Base-by-base conservation (phyloP, 2,329 filamentous ascomycete genomes). In the Fusarium phyllophilum region DNA sequence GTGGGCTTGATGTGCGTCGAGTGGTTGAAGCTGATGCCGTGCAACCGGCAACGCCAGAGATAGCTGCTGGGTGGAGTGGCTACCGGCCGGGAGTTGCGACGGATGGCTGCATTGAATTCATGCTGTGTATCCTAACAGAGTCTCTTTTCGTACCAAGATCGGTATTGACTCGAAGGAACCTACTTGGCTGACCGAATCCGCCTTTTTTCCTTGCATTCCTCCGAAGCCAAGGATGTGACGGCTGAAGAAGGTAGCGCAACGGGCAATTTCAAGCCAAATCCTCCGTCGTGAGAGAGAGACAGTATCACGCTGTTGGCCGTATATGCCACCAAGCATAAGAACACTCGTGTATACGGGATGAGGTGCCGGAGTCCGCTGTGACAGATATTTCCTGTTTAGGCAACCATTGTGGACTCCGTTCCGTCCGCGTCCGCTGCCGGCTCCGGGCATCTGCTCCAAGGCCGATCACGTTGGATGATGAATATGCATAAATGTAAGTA, bases 21-120 rank as follows among this genome's bases (percentile, higher is more conserved):
- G 39, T 72, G 66, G 64, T 57, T 58, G 66, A 68, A 66, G 69
- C 70, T 58, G 63, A 68, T 68, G 70, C 72, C 61, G 62, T 70
- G 74, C 69, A 62, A 62, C 69, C 67, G 71, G 33, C 72, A 58
- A 14, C 31, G 26, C 33, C 59, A 56, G 41, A 70, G 54, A 33
- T 46, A 44, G 39, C 46, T 48, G 34, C 31, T 54, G 36, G 65
- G 55, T 52, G 49, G 63, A 62, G 57, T 62, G 45, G 17, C 44
- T 54, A 62, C 52, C 46, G 52, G 33, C 26, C 33, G 24, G 49
- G 55, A 29, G 41, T 57, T 55, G 38, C 49, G 38, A 55, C 51
- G 63, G 59, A 48, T 38, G 33, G 33, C 42, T 68, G 55, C 56
- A 54, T 62, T 20, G 38, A 48, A 46, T 38, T 38, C 22, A 74